Evolutionary conservation across 2,329 filamentous ascomycete species (phyloP).

Genomic region (Beauveria rudraprayagi): DNA sequence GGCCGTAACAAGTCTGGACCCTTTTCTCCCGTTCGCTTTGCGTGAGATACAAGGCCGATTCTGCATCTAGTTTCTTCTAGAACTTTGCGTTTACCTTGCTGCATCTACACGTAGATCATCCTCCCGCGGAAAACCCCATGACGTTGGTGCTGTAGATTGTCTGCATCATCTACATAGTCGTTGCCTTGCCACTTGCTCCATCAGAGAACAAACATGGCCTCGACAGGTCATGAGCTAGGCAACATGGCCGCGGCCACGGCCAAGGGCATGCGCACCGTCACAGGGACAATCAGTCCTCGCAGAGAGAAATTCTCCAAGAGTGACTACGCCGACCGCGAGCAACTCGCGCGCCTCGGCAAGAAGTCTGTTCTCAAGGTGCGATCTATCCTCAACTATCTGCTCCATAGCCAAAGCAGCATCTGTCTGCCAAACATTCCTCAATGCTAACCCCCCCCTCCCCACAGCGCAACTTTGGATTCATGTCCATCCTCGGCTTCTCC

Average conservation of each 20-base stretch:
- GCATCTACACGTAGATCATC: not conserved
- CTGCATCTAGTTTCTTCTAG: not conserved
- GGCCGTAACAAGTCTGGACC: not conserved
- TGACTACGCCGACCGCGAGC: slow-evolving; percentile 1
- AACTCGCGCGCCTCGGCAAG: slow-evolving; percentile 11
- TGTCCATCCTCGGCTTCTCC: slow-evolving; percentile 38
- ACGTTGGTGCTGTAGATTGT: not conserved
- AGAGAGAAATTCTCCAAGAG: not conserved
- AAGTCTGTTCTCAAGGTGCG: slow-evolving; percentile 12
- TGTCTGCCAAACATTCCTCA: not conserved
- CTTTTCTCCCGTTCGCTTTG: not conserved
- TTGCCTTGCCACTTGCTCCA: not conserved
- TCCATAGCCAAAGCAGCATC: not conserved
- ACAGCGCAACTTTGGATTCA: slow-evolving; percentile 35
- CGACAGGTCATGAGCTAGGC: slow-evolving; percentile 3
- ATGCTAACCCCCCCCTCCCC: not conserved
- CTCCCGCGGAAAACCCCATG: not conserved
- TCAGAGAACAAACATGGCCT: not conserved
- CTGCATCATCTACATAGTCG: not conserved
- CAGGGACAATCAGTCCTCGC: not conserved
- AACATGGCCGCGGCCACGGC: slow-evolving; percentile 6
- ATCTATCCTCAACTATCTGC: not conserved
- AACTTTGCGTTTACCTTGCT: not conserved
- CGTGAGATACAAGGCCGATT: not conserved
- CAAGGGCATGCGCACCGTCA: not conserved